Base-by-base conservation (phyloP, 345 rosid species). In the Microcos paniculata region DNA sequence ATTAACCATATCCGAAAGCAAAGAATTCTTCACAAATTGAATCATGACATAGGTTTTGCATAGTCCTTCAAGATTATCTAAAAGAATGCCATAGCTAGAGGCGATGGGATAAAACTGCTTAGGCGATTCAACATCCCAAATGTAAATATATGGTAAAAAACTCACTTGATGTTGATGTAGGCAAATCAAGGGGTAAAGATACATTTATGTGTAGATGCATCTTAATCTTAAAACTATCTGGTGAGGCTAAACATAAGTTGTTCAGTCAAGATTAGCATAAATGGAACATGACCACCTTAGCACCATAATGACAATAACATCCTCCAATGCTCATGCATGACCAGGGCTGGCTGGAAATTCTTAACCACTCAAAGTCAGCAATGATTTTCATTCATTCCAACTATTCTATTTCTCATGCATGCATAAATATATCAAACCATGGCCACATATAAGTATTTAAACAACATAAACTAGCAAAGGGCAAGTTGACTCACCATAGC, bases 401-500 rank as follows among this genome's bases (percentile, higher is more conserved):
- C 24, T 9, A 70, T n/a, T 30, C 6, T 43, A 43, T 43, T 21
- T 46, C 8, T 76, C 26, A 53, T 43, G 72, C 61, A 71, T 59
- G 49, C 59, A 71, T 0, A 21, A 43, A 66, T 24, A 16, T 26
- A 35, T 24, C 16, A 72, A 23, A 72, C 61, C 21, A 48, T 67
- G 18, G 45, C 38, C 26, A 28, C 13, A 57, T 2, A 21, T 4
- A 53, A 66, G 18, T 28, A 61, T 19, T 57, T 26, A 45, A 70
- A 9, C 56, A 61, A 78, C 52, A 59, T 19, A 58, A 30, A 61
- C 49, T 48, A 57, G 66, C 46, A 73, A 19, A 55, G 7, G 7
- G 51, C 71, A 46, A 49, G 51, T 16, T 13, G 58, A 83, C 90
- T 83, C 49, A 96, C 99, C 99, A 96, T 96, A 63, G 98, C 83